phyloP scores from a whole-genome alignment of 331 rosid genomes.

The Pyrus hybrid region DNA sequence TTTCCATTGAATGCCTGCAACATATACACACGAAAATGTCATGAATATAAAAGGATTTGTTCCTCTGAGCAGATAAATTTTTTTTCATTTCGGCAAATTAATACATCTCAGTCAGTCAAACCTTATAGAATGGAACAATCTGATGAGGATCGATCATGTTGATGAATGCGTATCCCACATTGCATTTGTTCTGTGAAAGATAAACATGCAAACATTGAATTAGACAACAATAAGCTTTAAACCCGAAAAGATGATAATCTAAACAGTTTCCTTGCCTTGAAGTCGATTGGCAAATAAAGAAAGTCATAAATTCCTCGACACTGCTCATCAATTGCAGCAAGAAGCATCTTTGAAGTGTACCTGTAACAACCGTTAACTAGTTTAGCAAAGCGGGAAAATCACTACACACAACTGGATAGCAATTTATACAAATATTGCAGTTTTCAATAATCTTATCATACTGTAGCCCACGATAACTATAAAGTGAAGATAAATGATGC shows the following conservation, averaged over 20 bases:
- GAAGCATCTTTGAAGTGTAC: slow-evolving; percentile 93
- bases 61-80: not conserved
- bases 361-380: slow-evolving; percentile 23
- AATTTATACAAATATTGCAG: not conserved
- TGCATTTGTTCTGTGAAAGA: slow-evolving; percentile 75
- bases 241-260: slow-evolving; percentile 6
- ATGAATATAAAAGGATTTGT: not conserved
- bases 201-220: slow-evolving; percentile 3
- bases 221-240: slow-evolving; percentile 6
- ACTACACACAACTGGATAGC: not conserved
- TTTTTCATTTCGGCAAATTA: not conserved
- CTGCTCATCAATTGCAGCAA: slow-evolving; percentile 76
- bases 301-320: slow-evolving; percentile 89
- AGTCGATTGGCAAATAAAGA: slow-evolving; percentile 83
- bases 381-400: not conserved
- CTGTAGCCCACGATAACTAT: not conserved
- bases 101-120: slow-evolving; percentile 12
- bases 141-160: slow-evolving; percentile 76
- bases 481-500: not conserved
- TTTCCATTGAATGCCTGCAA: slow-evolving; percentile 82
- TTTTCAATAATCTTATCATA: not conserved
- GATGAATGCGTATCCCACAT: slow-evolving; percentile 91
- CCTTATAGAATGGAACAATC: slow-evolving; percentile 80
- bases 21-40: not conserved
- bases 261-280: slow-evolving; percentile 55